Conservation (phyloP, 2,329 filamentous ascomycete species). For the Oidium heveae region DNA sequence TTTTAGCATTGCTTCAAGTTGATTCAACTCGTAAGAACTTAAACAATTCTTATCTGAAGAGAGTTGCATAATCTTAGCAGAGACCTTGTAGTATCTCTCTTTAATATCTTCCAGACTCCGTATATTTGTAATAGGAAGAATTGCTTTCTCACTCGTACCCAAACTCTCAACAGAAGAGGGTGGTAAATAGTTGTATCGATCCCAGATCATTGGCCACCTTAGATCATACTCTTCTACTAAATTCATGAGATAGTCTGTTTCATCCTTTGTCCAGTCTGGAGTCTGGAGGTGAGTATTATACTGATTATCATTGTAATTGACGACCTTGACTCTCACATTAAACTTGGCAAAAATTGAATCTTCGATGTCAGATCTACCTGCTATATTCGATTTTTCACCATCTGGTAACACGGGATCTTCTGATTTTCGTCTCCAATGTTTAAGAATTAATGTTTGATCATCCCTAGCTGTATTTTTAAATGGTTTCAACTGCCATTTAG, state of each 20-base stretch:
- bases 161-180: slow-evolving; percentile 20
- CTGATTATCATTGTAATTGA: slow-evolving; percentile 66
- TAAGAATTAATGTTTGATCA: slow-evolving; percentile 39
- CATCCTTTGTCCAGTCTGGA: slow-evolving; percentile 67
- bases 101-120: slow-evolving; percentile 81
- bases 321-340: slow-evolving; percentile 56
- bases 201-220: slow-evolving; percentile 76
- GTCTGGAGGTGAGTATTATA: slow-evolving; percentile 53
- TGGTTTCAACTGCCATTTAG: slow-evolving; percentile 38
- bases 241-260: slow-evolving; percentile 75
- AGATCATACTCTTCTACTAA: slow-evolving; percentile 57
- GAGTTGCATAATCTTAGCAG: slow-evolving; percentile 56
- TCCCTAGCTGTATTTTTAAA: slow-evolving; percentile 58
- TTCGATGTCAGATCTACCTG: slow-evolving; percentile 18
- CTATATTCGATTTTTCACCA: slow-evolving; percentile 14
- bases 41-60: slow-evolving; percentile 65
- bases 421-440: slow-evolving; percentile 55
- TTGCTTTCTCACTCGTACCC: slow-evolving; percentile 20
- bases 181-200: slow-evolving; percentile 59
- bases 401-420: slow-evolving; percentile 17
- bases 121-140: slow-evolving; percentile 22
- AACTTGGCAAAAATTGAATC: slow-evolving; percentile 59
- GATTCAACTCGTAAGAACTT: slow-evolving; percentile 58
- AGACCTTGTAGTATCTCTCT: slow-evolving; percentile 68
- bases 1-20: slow-evolving; percentile 65